Percentiles rank a stretch among this genome's conserved stretches.
Evolutionary conservation across 805 yeast species (phyloP).

Genomic region (Wickerhamiella parazyma): DNA sequence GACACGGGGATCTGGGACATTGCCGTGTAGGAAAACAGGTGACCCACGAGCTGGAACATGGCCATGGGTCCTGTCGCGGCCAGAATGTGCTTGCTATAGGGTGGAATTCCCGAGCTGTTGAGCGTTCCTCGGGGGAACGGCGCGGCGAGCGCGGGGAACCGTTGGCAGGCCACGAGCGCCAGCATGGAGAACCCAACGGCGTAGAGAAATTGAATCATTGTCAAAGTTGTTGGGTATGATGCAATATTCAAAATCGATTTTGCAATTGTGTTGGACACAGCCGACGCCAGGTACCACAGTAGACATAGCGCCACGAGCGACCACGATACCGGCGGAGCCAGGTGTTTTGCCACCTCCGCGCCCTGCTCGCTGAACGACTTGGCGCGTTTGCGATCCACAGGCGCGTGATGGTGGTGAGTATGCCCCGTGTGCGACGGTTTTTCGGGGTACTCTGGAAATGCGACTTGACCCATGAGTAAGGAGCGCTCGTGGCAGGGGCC

Average conservation of each 20-base stretch:
- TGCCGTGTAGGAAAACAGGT: conserved; percentile 83
- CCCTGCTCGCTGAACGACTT: conserved; percentile 19
- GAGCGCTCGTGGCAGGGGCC: too few relatives aligned
- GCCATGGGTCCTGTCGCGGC: conserved; percentile 78
- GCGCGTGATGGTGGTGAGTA: not conserved
- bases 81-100: conserved; percentile 22
- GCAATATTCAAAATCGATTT: conserved; percentile 60
- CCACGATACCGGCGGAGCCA: conserved; percentile 32
- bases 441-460: conserved; percentile 5
- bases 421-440: conserved; percentile 1
- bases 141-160: conserved; percentile 20
- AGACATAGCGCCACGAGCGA: conserved; percentile 45
- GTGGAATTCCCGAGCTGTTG: conserved; percentile 12
- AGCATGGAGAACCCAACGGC: conserved; percentile 38
- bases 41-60: conserved; percentile 82
- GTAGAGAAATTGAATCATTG: conserved; percentile 72
- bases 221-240: conserved; percentile 73
- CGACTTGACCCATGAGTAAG: conserved; percentile 8
- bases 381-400: conserved; percentile 13
- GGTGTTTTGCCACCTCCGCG: conserved; percentile 26
- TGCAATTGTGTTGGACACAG: conserved; percentile 68
- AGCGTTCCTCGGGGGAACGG: conserved; percentile 27
- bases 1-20: conserved; percentile 88
- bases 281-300: conserved; percentile 69
- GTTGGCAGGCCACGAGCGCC: conserved; percentile 13